Evolutionary conservation across 176 grass and related monocot species (phyloP), one percentile per base, ranked within the genome.

Genomic region (Phoenix roebelenii): DNA sequence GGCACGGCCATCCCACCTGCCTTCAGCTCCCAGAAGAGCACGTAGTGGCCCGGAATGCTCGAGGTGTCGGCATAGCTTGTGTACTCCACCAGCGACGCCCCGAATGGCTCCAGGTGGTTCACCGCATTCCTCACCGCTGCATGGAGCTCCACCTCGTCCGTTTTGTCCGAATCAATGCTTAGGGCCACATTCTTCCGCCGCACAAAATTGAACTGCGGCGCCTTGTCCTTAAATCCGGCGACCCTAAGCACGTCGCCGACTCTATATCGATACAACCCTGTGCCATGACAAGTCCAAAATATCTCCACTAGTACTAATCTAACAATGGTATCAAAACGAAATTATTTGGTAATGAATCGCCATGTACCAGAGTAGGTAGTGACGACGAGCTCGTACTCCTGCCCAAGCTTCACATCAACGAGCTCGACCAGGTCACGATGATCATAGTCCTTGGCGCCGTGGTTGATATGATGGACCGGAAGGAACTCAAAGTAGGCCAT

Each of bases 401-500:
- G 84, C 0, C 82, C 82, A 7, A 92, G 78, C 73, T 92, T 83
- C 7, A 98, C 87, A 5, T 92, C 79, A 3, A 98, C 84, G 5
- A 98, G 87, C 39, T 85, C 79, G 14, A 92, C 66, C 22, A 92
- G 78, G 82, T 98, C 82, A 18, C 23, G 73, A 55, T 88, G 81
- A 56, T 81, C 80, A 15, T 66, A 63, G 22, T 57, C 62, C 29
- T 80, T 80, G 49, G 35, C 35, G 10, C 61, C 23, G 57, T 39
- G 56, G 49, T 63, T 44, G 1, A 44, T 44, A 12, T 44, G 10
- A 44, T 65, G 54, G 63, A 92, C 35, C 0, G 87, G 92, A 25
- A 97, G 74, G 79, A 97, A 91, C 75, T 97, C 92, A 49, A 88
- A 97, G 76, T 91, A 88, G 72, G 87, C 82, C 87, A 97, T 91